These are phyloP conservation scores for Leptodermis oblonga DNA, from an alignment of 257 asterid species.

Conservation along the genomic window DNA sequence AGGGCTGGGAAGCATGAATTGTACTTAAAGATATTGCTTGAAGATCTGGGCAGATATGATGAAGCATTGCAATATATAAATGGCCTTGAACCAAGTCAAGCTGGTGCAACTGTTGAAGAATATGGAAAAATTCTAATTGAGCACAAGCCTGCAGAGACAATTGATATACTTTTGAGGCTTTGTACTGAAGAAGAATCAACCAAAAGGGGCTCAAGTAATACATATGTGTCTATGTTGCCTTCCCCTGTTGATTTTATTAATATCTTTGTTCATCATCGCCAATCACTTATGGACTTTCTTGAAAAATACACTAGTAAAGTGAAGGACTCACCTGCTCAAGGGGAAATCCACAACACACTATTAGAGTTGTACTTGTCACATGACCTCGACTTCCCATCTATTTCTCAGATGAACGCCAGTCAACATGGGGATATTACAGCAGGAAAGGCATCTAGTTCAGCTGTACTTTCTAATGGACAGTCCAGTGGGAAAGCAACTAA, in stretches of 20 bases:
- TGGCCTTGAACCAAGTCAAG: constrained; percentile 93
- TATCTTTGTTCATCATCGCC: constrained; percentile 75
- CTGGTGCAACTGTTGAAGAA: constrained; percentile 89
- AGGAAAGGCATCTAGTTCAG: constrained; percentile 26
- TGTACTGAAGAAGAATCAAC: constrained; percentile 81
- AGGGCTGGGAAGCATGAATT: constrained; percentile 93
- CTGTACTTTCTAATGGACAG: constrained; percentile 30
- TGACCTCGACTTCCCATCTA: constrained; percentile 75
- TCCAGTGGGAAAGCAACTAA: constrained; percentile 38
- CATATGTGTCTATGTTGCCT: constrained; percentile 84
- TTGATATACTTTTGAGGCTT: constrained; percentile 81
- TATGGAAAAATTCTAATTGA: constrained; percentile 86
- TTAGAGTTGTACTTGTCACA: constrained; percentile 78
- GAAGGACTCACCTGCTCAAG: constrained; percentile 96
- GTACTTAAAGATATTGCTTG: constrained; percentile 92
- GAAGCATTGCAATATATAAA: constrained; percentile 87
- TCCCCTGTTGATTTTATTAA: constrained; percentile 97
- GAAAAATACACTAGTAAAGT: constrained; percentile 73
- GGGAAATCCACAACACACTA: constrained; percentile 85
- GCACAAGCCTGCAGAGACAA: constrained; percentile 86
- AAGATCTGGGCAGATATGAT: constrained; percentile 86
- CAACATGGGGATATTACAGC: constrained; percentile 37
- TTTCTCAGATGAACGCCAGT: constrained; percentile 42
- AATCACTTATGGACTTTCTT: constrained; percentile 88
- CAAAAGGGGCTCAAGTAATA: constrained; percentile 43